Percentiles rank a stretch among this genome's conserved stretches.
Evolutionary conservation across 805 yeast genomes (phyloP).

Genomic region (Candida coquimbonensis): DNA sequence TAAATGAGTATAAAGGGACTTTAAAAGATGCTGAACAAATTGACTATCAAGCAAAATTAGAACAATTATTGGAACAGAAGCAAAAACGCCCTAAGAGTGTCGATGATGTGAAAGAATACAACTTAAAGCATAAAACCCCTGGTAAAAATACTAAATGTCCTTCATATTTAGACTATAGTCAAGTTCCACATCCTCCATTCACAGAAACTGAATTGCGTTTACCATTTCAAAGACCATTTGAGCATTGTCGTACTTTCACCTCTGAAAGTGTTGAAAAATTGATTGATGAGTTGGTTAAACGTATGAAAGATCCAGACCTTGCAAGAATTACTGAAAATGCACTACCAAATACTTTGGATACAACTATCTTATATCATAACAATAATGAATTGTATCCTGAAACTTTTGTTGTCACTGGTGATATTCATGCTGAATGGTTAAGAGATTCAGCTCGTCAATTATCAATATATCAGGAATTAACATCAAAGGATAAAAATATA

Average conservation of each 20-base stretch:
- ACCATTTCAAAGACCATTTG: conserved; percentile 74
- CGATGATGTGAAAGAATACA: not conserved
- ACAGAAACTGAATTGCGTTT: conserved; percentile 46
- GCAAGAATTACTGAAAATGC: conserved; percentile 74
- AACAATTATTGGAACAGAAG: not conserved
- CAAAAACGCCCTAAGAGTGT: not conserved
- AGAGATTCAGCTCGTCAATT: conserved; percentile 83
- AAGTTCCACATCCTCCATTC: conserved; percentile 45
- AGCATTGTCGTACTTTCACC: conserved; percentile 63
- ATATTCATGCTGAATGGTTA: conserved; percentile 90
- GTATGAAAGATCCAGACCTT: conserved; percentile 55
- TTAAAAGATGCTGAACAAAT: not conserved
- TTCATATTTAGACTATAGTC: conserved; percentile 56
- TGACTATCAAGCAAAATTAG: not conserved
- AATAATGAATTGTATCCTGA: conserved; percentile 24
- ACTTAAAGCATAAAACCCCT: not conserved
- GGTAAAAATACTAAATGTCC: conserved; percentile 36
- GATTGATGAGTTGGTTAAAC: conserved; percentile 42
- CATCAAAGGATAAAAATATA: conserved; percentile 43
- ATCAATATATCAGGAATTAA: conserved; percentile 62
- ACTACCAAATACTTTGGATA: conserved; percentile 82
- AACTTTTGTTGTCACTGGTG: conserved; percentile 84
- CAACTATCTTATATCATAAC: conserved; percentile 71
- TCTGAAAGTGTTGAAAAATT: conserved; percentile 56
- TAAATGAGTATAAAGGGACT: not conserved